phyloP scores from a whole-genome alignment of 2,329 filamentous ascomycete genomes.

The Plenodomus tracheiphilus region DNA sequence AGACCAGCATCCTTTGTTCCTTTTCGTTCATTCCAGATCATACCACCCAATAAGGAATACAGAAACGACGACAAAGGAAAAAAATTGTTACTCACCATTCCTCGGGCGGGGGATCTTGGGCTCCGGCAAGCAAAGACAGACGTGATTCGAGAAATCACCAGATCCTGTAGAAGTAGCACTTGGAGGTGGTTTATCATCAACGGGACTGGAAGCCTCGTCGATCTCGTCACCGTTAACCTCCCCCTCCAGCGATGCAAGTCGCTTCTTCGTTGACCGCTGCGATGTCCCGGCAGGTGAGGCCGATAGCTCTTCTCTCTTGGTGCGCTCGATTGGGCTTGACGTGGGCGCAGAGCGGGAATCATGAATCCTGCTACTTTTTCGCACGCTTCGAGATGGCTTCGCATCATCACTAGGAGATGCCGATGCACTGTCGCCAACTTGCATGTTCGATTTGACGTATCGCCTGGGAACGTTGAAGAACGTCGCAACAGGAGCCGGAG shows the following conservation, averaged over 20 bases:
- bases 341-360: constrained; percentile 28
- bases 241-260: constrained; percentile 25
- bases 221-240: constrained; percentile 10
- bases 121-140: constrained; percentile 71
- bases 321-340: constrained; percentile 16
- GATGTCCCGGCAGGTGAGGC: constrained; percentile 19
- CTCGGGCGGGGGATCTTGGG: constrained; percentile 71
- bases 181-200: constrained; percentile 20
- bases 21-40: constrained; percentile 28
- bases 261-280: constrained; percentile 28
- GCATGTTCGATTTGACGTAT: constrained; percentile 41
- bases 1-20: constrained; percentile 34
- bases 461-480: constrained; percentile 41
- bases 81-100: constrained; percentile 63
- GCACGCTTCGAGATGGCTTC: constrained; percentile 24
- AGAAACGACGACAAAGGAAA: constrained; percentile 25
- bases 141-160: constrained; percentile 49
- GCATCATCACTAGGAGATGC: constrained; percentile 24
- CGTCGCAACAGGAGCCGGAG: constrained; percentile 31
- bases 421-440: constrained; percentile 20
- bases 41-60: constrained; percentile 7
- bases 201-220: constrained; percentile 17
- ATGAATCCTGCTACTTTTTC: constrained; percentile 35
- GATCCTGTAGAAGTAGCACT: constrained; percentile 36
- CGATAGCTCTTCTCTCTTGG: constrained; percentile 21